A percentile compares a stretch with the other conserved stretches of the same genome.
Evolutionary conservation across 495 filamentous ascomycete species (phyloP).

Genomic region (Penicillium dipodomyicola): DNA sequence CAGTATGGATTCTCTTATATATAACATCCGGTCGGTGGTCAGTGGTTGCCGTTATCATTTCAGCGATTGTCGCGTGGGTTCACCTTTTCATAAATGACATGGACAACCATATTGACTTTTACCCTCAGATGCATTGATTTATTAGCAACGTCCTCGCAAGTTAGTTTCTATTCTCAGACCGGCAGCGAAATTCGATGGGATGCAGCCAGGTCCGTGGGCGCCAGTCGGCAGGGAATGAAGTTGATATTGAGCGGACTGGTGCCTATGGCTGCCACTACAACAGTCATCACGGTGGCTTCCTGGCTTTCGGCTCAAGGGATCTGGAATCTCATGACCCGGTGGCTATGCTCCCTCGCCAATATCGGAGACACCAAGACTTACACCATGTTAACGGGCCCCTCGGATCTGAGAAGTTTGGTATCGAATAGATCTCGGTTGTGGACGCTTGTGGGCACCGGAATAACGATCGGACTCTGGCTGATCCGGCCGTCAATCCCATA

Average conservation of each 20-base stretch:
- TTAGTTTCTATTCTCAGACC: slow-evolving; percentile 25
- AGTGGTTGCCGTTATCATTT: background rate
- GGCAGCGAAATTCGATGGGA: slow-evolving; percentile 27
- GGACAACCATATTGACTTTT: background rate
- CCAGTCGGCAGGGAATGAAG: slow-evolving; percentile 21
- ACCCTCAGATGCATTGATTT: slow-evolving; percentile 13
- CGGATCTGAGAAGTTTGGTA: slow-evolving; percentile 1
- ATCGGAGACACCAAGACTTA: slow-evolving; percentile 4
- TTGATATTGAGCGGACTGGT: slow-evolving; percentile 24
- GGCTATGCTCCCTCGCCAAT: slow-evolving; percentile 14
- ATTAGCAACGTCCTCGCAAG: slow-evolving; percentile 20
- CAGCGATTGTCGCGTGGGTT: slow-evolving; percentile 14
- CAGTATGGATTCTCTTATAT: slow-evolving; percentile 20
- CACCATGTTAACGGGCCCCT: background rate
- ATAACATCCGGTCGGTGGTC: slow-evolving; percentile 13
- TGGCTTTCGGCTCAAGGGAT: slow-evolving; percentile 18
- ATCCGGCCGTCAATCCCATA: slow-evolving; percentile 31
- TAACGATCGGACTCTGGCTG: slow-evolving; percentile 16
- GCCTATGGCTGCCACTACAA: slow-evolving; percentile 15
- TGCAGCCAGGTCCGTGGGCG: slow-evolving; percentile 21
- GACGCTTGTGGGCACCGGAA: slow-evolving; percentile 3
- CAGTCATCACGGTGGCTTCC: slow-evolving; percentile 8
- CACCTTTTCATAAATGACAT: background rate
- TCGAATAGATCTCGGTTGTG: slow-evolving; percentile 10
- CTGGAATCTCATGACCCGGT: slow-evolving; percentile 15